A percentile compares a stretch with the other conserved stretches of the same genome.
Conservation (phyloP, 2,329 filamentous ascomycete genomes). For the Helicocarpus griseus region DNA sequence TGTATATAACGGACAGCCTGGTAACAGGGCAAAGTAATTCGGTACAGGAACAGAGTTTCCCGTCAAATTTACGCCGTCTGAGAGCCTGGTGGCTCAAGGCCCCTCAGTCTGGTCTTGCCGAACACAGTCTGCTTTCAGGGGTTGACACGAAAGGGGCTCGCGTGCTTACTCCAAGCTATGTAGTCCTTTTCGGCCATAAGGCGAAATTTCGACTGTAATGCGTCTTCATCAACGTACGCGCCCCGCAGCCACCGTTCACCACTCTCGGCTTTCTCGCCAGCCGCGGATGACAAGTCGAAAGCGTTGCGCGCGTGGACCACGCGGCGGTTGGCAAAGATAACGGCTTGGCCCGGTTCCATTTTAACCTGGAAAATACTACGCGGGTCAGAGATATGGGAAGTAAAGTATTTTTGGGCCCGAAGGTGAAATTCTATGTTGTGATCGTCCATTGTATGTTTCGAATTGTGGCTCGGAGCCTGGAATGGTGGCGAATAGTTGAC, state of each 20-base stretch:
- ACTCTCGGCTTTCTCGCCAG: slow-evolving; percentile 27
- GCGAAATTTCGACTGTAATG: slow-evolving; percentile 42
- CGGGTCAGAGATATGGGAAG: slow-evolving; percentile 47
- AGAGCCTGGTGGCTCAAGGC: too few relatives aligned
- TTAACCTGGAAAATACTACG: slow-evolving; percentile 58
- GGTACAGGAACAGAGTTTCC: too few relatives aligned
- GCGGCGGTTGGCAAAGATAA: slow-evolving; percentile 82
- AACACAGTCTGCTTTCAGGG: not conserved
- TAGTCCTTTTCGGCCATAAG: slow-evolving; percentile 25
- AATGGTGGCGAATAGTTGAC: slow-evolving; percentile 74
- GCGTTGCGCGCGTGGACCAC: slow-evolving; percentile 72
- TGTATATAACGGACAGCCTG: too few relatives aligned
- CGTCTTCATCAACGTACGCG: slow-evolving; percentile 66
- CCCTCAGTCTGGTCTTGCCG: too few relatives aligned
- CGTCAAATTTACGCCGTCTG: too few relatives aligned
- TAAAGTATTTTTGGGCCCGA: slow-evolving; percentile 49
- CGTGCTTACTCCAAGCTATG: slow-evolving; percentile 6
- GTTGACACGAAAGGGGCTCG: not conserved
- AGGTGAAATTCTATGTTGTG: slow-evolving; percentile 12
- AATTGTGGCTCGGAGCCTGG: slow-evolving; percentile 45
- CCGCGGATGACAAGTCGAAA: slow-evolving; percentile 47
- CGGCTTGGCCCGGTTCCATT: slow-evolving; percentile 73
- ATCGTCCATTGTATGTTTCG: slow-evolving; percentile 13
- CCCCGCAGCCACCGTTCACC: slow-evolving; percentile 77
- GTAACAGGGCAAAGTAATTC: too few relatives aligned